Evolutionary conservation across 176 grass and related monocot species (phyloP), one percentile per base, ranked within the genome.

Genomic region (Oryza meridionalis): DNA sequence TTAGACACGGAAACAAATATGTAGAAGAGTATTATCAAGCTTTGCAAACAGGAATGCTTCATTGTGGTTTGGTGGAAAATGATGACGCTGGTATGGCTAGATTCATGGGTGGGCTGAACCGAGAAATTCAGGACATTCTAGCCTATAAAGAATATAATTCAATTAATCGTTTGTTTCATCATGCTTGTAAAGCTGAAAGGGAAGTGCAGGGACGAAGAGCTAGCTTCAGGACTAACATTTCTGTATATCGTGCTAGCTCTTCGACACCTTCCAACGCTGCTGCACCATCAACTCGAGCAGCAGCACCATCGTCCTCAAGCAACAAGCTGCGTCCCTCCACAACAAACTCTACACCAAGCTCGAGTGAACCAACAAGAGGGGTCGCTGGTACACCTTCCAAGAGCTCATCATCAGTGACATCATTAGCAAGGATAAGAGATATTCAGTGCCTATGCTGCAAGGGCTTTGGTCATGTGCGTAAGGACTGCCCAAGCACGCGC

Each of bases 261-360:
- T 31, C 5, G 26, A 31, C 64, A 3, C 11, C 11, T 29, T 2
- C 5, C 0, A 32, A 12, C 0, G 0, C 1, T 2, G 5, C 0
- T 67, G 0, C 5, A 7, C 12, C 1, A 9, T 16, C 6, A 0
- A 16, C 1, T 8, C 0, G 65, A 15, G 45, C 1, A 0, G 2
- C 0, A 0, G 5, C 65, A 32, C 4, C 65, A 32, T 8, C 27
- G 2, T 3, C 27, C 0, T 15, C 5, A 0, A 67, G 13, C 5
- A 32, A 0, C 27, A 67, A 32, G 8, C 13, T 0, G 2, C 5
- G 27, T 8, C 26, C 26, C 1, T 16, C 13, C 3, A 15, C 27
- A 15, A 1, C 27, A 8, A 67, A 15, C 3, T 32, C 64, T 2
- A 0, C 65, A 7, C 11, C 26, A 3, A 3, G 0, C 0, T 0